Percentiles rank a stretch among this genome's conserved stretches.
Evolutionary conservation across 2,329 filamentous ascomycete genomes (phyloP).

Genomic region (Penicillium aurantiogriseum): DNA sequence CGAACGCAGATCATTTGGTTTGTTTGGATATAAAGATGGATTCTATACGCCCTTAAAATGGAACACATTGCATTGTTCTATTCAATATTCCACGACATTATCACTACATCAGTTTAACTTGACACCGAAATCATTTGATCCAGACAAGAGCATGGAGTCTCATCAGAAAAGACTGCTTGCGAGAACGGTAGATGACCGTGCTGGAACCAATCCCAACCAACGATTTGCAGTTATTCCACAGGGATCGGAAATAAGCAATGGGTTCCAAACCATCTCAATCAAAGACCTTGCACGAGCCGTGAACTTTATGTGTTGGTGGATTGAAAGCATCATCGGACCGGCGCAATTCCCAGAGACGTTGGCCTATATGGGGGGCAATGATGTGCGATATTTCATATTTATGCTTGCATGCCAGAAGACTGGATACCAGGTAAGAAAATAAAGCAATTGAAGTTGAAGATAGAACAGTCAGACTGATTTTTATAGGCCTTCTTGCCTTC

Average conservation of each 20-base stretch:
- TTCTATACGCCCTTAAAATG: not conserved
- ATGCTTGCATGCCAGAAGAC: slow-evolving; percentile 27
- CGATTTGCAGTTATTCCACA: slow-evolving; percentile 14
- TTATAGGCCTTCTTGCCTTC: slow-evolving; percentile 22
- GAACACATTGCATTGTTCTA: not conserved
- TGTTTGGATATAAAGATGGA: not conserved
- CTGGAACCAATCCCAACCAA: slow-evolving; percentile 10
- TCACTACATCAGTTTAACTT: not conserved
- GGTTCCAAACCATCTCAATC: slow-evolving; percentile 19
- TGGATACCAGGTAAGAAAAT: slow-evolving; percentile 20
- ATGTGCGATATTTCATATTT: slow-evolving; percentile 26
- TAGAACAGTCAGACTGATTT: not conserved
- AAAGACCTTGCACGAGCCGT: slow-evolving; percentile 18
- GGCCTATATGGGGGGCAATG: slow-evolving; percentile 27
- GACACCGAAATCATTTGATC: not conserved
- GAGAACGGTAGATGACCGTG: slow-evolving; percentile 3
- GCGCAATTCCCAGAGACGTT: slow-evolving; percentile 14
- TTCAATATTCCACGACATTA: too few species aligned
- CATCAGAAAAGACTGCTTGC: slow-evolving; percentile 16
- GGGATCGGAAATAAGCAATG: slow-evolving; percentile 17
- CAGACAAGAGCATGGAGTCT: not conserved
- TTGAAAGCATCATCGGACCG: slow-evolving; percentile 17
- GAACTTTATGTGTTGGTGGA: slow-evolving; percentile 23
- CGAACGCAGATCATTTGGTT: not conserved
- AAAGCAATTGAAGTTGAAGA: not conserved